These are phyloP conservation scores for Penicillium sclerotiorum DNA, from an alignment of 2,329 filamentous ascomycete genomes.

Conservation along the genomic window DNA sequence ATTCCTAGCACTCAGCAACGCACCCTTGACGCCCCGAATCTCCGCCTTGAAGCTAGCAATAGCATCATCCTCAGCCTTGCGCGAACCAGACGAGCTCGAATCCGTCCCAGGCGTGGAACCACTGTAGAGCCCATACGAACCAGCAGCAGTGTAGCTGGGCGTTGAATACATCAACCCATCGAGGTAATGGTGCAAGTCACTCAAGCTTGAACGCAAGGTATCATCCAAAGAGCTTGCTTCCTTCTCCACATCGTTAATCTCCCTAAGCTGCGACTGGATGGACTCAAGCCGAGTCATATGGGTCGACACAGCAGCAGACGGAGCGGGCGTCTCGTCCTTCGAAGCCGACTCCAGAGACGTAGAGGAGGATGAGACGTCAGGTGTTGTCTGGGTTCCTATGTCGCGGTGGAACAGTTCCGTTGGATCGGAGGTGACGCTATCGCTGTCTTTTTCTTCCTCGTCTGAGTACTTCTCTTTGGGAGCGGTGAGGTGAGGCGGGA, in stretches of 20 bases:
- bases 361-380: slow-evolving; percentile 29
- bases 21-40: slow-evolving; percentile 65
- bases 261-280: slow-evolving; percentile 55
- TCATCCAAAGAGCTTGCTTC: slow-evolving; percentile 34
- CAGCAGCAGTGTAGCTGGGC: slow-evolving; percentile 30
- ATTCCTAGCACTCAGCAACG: slow-evolving; percentile 63
- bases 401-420: slow-evolving; percentile 67
- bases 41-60: slow-evolving; percentile 61
- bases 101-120: slow-evolving; percentile 18
- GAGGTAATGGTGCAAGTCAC: slow-evolving; percentile 56
- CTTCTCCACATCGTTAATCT: slow-evolving; percentile 47
- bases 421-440: slow-evolving; percentile 58
- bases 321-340: slow-evolving; percentile 15
- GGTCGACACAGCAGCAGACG: slow-evolving; percentile 29
- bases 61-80: slow-evolving; percentile 57
- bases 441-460: slow-evolving; percentile 47
- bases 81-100: slow-evolving; percentile 28
- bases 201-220: slow-evolving; percentile 37
- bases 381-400: slow-evolving; percentile 64
- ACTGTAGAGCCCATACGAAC: slow-evolving; percentile 39
- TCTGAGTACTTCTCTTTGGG: slow-evolving; percentile 20
- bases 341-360: slow-evolving; percentile 25
- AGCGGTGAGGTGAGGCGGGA: slow-evolving; percentile 46
- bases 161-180: slow-evolving; percentile 49
- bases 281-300: slow-evolving; percentile 53